Evolutionary conservation across 2,329 filamentous ascomycete genomes (phyloP).

Genomic region (Pyrenophora teres): DNA sequence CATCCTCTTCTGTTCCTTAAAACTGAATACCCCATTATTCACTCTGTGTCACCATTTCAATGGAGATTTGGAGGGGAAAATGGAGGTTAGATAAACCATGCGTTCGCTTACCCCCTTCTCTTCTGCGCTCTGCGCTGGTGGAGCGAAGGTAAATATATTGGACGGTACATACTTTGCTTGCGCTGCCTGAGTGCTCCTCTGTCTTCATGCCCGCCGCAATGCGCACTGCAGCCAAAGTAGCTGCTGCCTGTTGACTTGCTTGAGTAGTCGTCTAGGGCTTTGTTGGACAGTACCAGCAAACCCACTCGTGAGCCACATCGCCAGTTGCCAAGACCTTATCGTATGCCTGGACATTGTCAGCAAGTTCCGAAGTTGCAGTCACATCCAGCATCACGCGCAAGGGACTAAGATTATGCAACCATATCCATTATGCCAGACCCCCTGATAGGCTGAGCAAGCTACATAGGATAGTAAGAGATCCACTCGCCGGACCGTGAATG

Average conservation of each 20-base stretch:
- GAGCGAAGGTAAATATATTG: constrained; percentile 54
- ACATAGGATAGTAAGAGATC: not conserved
- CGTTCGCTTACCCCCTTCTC: constrained; percentile 64
- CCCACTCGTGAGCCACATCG: too few relatives aligned
- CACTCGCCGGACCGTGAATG: not conserved
- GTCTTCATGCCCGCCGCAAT: too few relatives aligned
- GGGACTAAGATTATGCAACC: not conserved
- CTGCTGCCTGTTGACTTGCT: too few relatives aligned
- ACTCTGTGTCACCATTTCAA: constrained; percentile 65
- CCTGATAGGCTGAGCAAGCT: not conserved
- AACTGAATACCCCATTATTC: constrained; percentile 61
- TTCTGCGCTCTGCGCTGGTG: constrained; percentile 49
- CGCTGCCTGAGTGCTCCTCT: not conserved
- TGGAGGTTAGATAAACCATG: constrained; percentile 60
- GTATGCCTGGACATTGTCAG: not conserved
- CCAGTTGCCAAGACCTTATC: too few relatives aligned
- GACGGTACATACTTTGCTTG: constrained; percentile 48
- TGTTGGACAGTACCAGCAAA: too few relatives aligned
- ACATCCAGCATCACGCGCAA: not conserved
- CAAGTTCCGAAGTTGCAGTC: not conserved
- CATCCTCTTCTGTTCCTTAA: constrained; percentile 42
- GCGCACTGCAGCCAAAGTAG: too few relatives aligned
- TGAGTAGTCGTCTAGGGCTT: too few relatives aligned
- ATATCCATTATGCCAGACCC: constrained; percentile 2
- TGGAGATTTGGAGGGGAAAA: constrained; percentile 70